Conservation (phyloP, 495 filamentous ascomycete species). For the Lasiosphaeria ovina region DNA sequence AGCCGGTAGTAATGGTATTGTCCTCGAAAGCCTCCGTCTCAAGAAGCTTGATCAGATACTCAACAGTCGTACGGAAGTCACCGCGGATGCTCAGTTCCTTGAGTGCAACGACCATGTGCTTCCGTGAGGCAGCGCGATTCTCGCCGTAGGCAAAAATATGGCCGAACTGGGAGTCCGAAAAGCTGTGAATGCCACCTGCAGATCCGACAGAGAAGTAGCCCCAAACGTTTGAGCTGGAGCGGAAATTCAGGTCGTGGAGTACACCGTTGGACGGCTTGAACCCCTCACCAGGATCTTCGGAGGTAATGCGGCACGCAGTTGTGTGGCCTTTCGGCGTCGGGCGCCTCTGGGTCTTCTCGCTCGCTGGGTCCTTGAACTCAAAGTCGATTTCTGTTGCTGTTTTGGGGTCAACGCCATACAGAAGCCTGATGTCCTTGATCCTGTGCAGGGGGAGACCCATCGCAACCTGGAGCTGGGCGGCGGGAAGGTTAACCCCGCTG, state of each 20-base stretch:
- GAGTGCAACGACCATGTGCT: conserved; percentile 98
- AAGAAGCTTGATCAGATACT: conserved; percentile 98
- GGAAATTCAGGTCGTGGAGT: conserved; percentile 99
- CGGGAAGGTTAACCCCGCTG: conserved; percentile 92
- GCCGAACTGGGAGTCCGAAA: conserved; percentile 98
- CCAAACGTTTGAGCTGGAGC: conserved; percentile 98
- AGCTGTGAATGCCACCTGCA: conserved; percentile 95
- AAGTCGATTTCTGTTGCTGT: conserved; percentile 89
- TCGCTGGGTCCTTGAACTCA: conserved; percentile 86
- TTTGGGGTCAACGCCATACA: conserved; percentile 94
- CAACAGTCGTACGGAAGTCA: conserved; percentile 97
- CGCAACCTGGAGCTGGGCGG: conserved; percentile 95
- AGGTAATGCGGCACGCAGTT: conserved; percentile 98
- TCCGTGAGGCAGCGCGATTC: conserved; percentile 89
- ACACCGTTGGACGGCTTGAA: conserved; percentile 99
- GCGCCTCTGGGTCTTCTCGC: conserved; percentile 78
- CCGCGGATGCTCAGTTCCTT: conserved; percentile 99
- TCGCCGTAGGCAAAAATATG: conserved; percentile 99
- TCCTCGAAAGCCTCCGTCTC: conserved; percentile 98
- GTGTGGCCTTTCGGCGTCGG: conserved; percentile 94
- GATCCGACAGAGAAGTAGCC: conserved; percentile 99
- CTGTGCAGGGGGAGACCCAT: conserved; percentile 97
- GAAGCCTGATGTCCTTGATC: conserved; percentile 90
- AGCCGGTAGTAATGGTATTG: conserved; percentile 98
- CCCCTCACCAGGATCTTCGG: conserved; percentile 96